Evolutionary conservation across 768 basidiomycete species (phyloP).

Genomic region (Lanmaoa rubissima): DNA sequence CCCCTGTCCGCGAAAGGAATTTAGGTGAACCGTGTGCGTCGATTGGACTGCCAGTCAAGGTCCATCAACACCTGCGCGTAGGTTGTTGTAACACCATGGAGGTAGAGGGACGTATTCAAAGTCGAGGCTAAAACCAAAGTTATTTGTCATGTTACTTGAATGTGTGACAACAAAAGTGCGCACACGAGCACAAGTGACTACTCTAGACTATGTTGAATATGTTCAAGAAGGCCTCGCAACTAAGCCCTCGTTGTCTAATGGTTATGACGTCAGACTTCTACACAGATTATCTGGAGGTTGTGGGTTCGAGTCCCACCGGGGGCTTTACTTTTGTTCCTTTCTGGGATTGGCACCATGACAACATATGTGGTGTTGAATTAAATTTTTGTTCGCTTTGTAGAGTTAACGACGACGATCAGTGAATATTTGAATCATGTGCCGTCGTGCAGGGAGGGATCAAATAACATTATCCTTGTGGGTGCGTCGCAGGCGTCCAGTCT

Average conservation of each 20-base stretch:
- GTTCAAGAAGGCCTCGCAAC: background rate
- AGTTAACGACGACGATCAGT: background rate
- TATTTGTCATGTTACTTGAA: too few species aligned
- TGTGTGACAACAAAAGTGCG: too few species aligned
- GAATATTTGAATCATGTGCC: background rate
- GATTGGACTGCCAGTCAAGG: background rate
- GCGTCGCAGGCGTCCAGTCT: background rate
- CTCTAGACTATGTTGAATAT: background rate
- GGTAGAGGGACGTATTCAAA: background rate
- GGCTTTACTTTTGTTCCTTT: conserved; percentile 40
- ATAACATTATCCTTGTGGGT: background rate
- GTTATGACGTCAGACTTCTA: conserved; percentile 92
- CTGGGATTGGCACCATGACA: background rate
- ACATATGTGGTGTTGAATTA: background rate
- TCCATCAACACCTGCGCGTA: background rate
- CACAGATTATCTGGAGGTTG: conserved; percentile 80
- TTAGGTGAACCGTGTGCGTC: background rate
- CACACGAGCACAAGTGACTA: too few species aligned
- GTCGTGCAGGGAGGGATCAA: background rate
- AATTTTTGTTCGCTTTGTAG: background rate
- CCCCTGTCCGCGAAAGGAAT: background rate
- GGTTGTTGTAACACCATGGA: background rate
- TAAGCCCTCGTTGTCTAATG: conserved; percentile 83
- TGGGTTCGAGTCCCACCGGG: conserved; percentile 86
- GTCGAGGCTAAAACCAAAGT: too few species aligned